Evolutionary conservation across 768 basidiomycete species (phyloP).

Genomic region (Coprinellus micaceus): DNA sequence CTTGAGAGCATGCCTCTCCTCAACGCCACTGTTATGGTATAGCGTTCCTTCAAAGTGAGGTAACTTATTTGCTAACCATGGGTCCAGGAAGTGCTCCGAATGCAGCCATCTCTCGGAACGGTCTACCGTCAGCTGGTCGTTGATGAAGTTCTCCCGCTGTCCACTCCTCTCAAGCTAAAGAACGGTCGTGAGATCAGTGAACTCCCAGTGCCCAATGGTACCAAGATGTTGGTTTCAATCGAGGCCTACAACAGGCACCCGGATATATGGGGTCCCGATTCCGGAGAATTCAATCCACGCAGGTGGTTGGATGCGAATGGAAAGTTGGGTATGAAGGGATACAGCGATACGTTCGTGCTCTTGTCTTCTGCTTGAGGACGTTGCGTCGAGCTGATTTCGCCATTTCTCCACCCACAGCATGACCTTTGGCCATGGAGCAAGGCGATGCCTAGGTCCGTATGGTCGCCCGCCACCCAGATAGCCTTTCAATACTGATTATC

Average conservation of each 20-base stretch:
- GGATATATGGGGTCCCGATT: slow-evolving; percentile 55
- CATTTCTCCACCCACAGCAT: too few species aligned
- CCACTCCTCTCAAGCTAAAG: slow-evolving; percentile 44
- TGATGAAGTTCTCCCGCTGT: slow-evolving; percentile 60
- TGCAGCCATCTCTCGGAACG: slow-evolving; percentile 51
- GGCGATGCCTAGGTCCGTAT: slow-evolving; percentile 19
- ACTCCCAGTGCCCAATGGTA: slow-evolving; percentile 48
- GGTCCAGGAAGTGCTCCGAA: slow-evolving; percentile 54
- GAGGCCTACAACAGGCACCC: slow-evolving; percentile 55
- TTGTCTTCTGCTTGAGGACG: neutral
- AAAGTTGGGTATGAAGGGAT: slow-evolving; percentile 39
- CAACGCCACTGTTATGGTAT: slow-evolving; percentile 47
- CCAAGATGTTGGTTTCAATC: slow-evolving; percentile 49
- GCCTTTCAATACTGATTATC: neutral
- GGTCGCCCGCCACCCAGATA: neutral
- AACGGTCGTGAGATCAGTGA: slow-evolving; percentile 41
- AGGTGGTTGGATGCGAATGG: slow-evolving; percentile 46
- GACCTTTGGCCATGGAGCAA: slow-evolving; percentile 29
- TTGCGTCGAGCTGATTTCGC: too few species aligned
- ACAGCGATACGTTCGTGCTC: slow-evolving; percentile 39
- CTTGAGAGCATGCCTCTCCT: slow-evolving; percentile 49
- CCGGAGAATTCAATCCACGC: slow-evolving; percentile 50
- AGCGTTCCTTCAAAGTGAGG: neutral
- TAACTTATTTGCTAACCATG: too few species aligned
- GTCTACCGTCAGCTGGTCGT: slow-evolving; percentile 46